Percentiles rank a stretch among this genome's conserved stretches.
Conservation (phyloP, 129 eudicot species). For the Escallonia herrerae region DNA sequence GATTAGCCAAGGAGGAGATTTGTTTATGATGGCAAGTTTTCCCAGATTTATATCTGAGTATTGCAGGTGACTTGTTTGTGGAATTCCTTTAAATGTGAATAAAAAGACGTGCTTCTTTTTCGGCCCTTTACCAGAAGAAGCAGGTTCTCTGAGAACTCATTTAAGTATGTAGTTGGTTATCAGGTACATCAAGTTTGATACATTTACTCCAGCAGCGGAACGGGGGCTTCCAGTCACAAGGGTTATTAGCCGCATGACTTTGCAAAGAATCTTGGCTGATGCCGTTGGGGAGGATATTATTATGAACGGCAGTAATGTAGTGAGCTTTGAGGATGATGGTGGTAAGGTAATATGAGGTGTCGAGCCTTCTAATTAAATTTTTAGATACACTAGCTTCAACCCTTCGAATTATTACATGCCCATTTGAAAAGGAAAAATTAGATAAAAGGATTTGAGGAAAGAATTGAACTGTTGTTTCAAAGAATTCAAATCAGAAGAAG, state of each 20-base stretch:
- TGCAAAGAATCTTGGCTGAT: constrained; percentile 79
- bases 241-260: constrained; percentile 95
- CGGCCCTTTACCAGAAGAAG: neutral
- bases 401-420: too few species aligned
- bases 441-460: too few species aligned
- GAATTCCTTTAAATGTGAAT: too few species aligned
- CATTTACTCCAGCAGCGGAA: constrained; percentile 99
- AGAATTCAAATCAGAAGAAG: too few species aligned
- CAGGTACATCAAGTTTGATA: constrained; percentile 98
- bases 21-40: neutral
- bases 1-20: neutral
- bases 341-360: constrained; percentile 47
- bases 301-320: constrained; percentile 82
- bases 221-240: constrained; percentile 96
- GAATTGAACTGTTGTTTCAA: too few species aligned
- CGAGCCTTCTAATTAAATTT: neutral
- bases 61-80: too few species aligned
- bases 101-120: too few species aligned
- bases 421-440: too few species aligned
- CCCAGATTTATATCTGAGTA: neutral
- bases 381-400: neutral
- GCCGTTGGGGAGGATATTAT: constrained; percentile 86
- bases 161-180: constrained; percentile 19
- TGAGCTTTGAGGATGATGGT: constrained; percentile 69
- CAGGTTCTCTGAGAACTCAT: neutral